Percentiles rank a stretch among this genome's conserved stretches.
Conservation (phyloP, 129 eudicot genomes). For the Chrysanthemum makinoi region DNA sequence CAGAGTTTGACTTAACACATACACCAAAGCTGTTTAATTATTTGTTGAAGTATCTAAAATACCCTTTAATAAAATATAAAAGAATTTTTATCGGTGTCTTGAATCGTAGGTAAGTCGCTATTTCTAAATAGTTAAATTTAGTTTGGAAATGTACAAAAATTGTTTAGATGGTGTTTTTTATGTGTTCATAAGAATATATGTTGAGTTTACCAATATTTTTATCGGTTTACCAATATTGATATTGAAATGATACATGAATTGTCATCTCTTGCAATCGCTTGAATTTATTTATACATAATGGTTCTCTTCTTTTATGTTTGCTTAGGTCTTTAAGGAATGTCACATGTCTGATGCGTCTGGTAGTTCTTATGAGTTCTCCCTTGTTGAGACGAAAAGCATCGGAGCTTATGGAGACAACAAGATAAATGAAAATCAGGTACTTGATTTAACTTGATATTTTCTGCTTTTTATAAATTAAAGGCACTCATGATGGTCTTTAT, state of each 20-base stretch:
- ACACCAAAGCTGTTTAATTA: neutral
- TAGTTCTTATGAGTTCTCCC: constrained; percentile 69
- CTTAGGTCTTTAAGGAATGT: constrained; percentile 81
- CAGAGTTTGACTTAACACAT: neutral
- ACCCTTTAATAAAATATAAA: neutral
- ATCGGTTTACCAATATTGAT: too few species aligned
- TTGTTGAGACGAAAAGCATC: constrained; percentile 78
- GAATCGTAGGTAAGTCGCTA: neutral
- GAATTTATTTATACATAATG: neutral
- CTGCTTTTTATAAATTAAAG: neutral
- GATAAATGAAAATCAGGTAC: constrained; percentile 90
- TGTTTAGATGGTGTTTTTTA: too few species aligned
- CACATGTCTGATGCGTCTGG: constrained; percentile 56
- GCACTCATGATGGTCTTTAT: constrained; percentile 7
- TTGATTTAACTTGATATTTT: neutral
- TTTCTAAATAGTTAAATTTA: neutral
- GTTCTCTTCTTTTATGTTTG: constrained; percentile 9
- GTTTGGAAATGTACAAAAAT: neutral
- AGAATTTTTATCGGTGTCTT: neutral
- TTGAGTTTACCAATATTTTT: too few species aligned
- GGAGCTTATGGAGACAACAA: constrained; percentile 83
- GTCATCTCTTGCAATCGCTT: neutral
- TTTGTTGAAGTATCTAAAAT: constrained; percentile 8
- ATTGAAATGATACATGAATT: neutral
- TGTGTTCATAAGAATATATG: neutral